phyloP scores from a whole-genome alignment of 208 protist species.

The Acanthamoeba rhysodes region DNA sequence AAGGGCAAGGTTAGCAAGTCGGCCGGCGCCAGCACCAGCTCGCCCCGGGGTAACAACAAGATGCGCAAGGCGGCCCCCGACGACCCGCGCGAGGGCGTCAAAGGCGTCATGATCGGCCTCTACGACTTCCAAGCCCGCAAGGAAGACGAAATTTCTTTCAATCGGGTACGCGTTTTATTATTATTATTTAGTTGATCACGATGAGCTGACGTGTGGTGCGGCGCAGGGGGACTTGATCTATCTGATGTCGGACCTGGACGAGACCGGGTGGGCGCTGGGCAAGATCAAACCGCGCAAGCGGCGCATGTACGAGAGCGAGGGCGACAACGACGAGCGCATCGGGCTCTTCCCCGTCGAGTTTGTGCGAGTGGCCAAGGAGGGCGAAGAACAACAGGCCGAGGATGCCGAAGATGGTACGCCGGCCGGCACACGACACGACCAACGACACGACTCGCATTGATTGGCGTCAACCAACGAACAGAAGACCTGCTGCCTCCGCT shows the following conservation, averaged over 20 bases:
- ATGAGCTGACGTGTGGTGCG: neutral
- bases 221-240: slow-evolving; percentile 46
- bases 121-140: slow-evolving; percentile 47
- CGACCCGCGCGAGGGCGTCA: slow-evolving; percentile 37
- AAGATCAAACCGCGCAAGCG: slow-evolving; percentile 33
- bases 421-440: neutral
- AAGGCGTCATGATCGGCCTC: slow-evolving; percentile 35
- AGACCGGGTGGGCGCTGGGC: slow-evolving; percentile 64
- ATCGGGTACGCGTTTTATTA: neutral
- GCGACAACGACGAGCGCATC: slow-evolving; percentile 12
- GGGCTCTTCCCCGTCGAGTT: slow-evolving; percentile 63
- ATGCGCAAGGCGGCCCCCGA: neutral
- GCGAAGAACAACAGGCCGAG: neutral
- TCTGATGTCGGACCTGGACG: slow-evolving; percentile 62
- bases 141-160: slow-evolving; percentile 44
- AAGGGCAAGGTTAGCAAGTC: neutral
- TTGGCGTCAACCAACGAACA: neutral
- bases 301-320: slow-evolving; percentile 5
- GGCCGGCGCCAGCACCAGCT: neutral
- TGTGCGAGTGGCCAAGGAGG: slow-evolving; percentile 7
- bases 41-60: neutral
- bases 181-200: neutral
- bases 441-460: neutral
- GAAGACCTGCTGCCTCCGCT: slow-evolving; percentile 7
- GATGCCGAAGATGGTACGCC: slow-evolving; percentile 19